These are phyloP conservation scores for Penicillium occitanis DNA, from an alignment of 2,329 filamentous ascomycete species.

Conservation along the genomic window DNA sequence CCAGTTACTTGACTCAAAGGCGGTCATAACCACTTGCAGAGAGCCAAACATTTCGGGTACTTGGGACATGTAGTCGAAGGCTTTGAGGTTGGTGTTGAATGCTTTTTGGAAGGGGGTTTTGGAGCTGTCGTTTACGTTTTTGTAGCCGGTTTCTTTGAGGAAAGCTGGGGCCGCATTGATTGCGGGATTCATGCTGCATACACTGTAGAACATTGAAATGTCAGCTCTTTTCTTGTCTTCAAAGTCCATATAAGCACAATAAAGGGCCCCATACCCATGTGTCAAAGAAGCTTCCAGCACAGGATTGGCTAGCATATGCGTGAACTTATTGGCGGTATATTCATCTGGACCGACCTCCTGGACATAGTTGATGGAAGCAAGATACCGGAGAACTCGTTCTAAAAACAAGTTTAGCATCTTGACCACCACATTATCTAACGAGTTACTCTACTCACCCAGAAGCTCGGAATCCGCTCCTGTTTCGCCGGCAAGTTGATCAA, in stretches of 20 bases:
- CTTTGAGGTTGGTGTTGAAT: conserved; percentile 16
- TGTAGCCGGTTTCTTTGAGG: conserved; percentile 31
- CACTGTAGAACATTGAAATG: conserved; percentile 7
- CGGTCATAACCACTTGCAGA: conserved; percentile 21
- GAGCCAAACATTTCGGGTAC: conserved; percentile 14
- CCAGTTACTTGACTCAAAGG: conserved; percentile 22
- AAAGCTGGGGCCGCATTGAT: conserved; percentile 26
- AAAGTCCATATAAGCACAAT: no score
- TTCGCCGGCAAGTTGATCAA: conserved; percentile 21
- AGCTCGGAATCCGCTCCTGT: conserved; percentile 23
- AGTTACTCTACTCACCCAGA: neutral
- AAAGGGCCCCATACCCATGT: conserved; percentile 21
- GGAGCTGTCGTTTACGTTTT: conserved; percentile 28
- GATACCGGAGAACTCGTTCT: conserved; percentile 29
- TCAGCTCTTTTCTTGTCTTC: neutral
- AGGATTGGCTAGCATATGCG: conserved; percentile 24
- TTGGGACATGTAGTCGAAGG: conserved; percentile 15
- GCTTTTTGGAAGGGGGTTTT: conserved; percentile 25
- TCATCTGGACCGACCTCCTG: conserved; percentile 23
- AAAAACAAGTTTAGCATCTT: neutral
- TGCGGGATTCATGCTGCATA: conserved; percentile 25
- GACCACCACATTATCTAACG: neutral
- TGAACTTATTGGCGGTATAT: conserved; percentile 27
- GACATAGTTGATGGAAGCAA: conserved; percentile 25
- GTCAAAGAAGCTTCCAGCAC: conserved; percentile 24